Conservation (phyloP, 83 land plant species). For the Diphasiastrum complanatum region DNA sequence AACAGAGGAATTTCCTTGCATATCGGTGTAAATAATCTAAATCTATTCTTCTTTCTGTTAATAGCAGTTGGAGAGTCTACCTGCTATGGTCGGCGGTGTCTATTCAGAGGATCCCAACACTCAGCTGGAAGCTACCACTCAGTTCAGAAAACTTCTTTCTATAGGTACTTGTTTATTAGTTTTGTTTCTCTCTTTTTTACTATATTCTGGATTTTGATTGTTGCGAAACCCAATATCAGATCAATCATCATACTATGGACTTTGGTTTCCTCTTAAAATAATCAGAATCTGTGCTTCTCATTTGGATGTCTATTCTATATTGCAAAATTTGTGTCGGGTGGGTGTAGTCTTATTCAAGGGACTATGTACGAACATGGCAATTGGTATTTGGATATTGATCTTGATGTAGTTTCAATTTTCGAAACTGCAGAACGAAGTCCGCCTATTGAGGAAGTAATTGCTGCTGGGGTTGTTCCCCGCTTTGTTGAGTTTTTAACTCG, state of each 20-base stretch:
- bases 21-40: no score
- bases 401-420: not conserved
- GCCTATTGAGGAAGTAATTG: no score
- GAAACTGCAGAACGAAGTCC: no score
- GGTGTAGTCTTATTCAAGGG: no score
- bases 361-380: not conserved
- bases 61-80: slow-evolving; percentile 4
- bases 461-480: no score
- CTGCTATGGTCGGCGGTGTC: not conserved
- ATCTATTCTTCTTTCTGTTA: not conserved
- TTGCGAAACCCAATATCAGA: not conserved
- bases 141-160: slow-evolving; percentile 1
- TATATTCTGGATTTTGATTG: not conserved
- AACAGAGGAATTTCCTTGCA: no score
- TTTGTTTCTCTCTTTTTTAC: not conserved
- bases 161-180: not conserved
- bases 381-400: not conserved
- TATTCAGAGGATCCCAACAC: not conserved
- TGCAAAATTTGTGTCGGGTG: not conserved
- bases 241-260: not conserved
- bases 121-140: no score
- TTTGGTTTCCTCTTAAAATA: not conserved
- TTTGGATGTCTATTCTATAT: not conserved
- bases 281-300: not conserved
- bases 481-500: no score